These are phyloP conservation scores for Linnemannia elongata DNA, from an alignment of 192 early-diverging fungal species.

Conservation along the genomic window DNA sequence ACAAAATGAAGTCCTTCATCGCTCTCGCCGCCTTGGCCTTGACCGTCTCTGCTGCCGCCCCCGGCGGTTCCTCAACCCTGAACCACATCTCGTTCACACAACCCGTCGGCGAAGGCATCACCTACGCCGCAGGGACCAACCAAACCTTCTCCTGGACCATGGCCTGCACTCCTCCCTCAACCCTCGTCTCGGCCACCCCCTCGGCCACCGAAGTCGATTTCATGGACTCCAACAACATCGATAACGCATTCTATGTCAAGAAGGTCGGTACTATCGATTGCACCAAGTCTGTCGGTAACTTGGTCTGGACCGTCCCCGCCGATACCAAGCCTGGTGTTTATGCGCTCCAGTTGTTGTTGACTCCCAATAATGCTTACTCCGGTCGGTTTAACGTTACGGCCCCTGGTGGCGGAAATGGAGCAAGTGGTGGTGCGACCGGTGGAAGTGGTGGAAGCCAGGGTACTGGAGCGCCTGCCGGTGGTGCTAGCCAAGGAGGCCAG, in stretches of 20 bases:
- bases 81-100: slow-evolving; percentile 58
- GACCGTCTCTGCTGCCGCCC: neutral
- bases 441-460: neutral
- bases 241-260: slow-evolving; percentile 58
- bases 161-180: slow-evolving; percentile 35
- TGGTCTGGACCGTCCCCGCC: slow-evolving; percentile 54
- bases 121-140: slow-evolving; percentile 51
- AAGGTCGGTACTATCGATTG: slow-evolving; percentile 57
- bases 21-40: slow-evolving; percentile 2
- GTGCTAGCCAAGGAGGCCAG: neutral
- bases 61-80: neutral
- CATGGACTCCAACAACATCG: slow-evolving; percentile 58
- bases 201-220: slow-evolving; percentile 50
- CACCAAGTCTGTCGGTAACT: slow-evolving; percentile 46
- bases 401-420: slow-evolving; percentile 12
- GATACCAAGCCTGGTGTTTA: slow-evolving; percentile 57
- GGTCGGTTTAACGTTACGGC: slow-evolving; percentile 49
- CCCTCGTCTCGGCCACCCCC: slow-evolving; percentile 41
- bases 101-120: slow-evolving; percentile 52
- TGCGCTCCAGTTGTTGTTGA: slow-evolving; percentile 44
- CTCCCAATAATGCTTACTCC: slow-evolving; percentile 52
- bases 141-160: slow-evolving; percentile 58
- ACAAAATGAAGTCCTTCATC: slow-evolving; percentile 4
- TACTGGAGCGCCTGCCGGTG: neutral
- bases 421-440: slow-evolving; percentile 1